phyloP scores from a whole-genome alignment of 768 basidiomycete genomes.

The Aureoboletus auriporus region DNA sequence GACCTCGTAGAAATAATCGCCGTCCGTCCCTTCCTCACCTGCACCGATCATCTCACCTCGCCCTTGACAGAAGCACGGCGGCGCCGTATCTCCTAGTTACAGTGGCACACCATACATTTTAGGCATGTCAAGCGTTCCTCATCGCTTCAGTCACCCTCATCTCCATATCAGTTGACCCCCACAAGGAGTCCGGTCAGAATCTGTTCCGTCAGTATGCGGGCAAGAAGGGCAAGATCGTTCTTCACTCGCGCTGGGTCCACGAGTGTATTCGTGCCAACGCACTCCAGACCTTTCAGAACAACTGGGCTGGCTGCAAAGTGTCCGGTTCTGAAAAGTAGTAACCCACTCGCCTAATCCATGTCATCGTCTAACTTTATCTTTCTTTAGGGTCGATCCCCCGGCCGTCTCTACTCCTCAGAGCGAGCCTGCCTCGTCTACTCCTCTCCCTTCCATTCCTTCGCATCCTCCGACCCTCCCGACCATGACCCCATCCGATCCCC shows the following conservation, averaged over 20 bases:
- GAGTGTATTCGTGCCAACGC: constrained; percentile 69
- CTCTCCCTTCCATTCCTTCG: constrained; percentile 24
- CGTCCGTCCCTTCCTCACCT: constrained; percentile 41
- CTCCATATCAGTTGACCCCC: constrained; percentile 60
- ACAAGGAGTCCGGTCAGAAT: constrained; percentile 76
- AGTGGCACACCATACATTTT: constrained; percentile 78
- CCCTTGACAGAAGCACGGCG: constrained; percentile 65
- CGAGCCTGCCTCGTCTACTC: constrained; percentile 23
- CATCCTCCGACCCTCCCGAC: constrained; percentile 28
- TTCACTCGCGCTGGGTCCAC: constrained; percentile 70
- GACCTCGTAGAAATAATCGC: constrained; percentile 58
- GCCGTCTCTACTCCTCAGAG: constrained; percentile 16
- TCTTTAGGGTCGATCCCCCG: constrained; percentile 24
- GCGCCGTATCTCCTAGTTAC: constrained; percentile 67
- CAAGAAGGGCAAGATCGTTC: constrained; percentile 77
- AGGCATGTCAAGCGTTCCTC: constrained; percentile 42
- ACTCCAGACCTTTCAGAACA: constrained; percentile 69
- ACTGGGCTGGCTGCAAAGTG: constrained; percentile 82
- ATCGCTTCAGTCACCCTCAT: constrained; percentile 1
- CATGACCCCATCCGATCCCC: constrained; percentile 24
- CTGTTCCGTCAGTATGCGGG: constrained; percentile 73
- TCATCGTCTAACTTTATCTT: neutral
- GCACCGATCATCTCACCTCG: constrained; percentile 6
- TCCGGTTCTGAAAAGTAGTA: constrained; percentile 68
- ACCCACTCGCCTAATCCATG: neutral